phyloP scores from a whole-genome alignment of 306 rosid species.

The Ceratonia siliqua region DNA sequence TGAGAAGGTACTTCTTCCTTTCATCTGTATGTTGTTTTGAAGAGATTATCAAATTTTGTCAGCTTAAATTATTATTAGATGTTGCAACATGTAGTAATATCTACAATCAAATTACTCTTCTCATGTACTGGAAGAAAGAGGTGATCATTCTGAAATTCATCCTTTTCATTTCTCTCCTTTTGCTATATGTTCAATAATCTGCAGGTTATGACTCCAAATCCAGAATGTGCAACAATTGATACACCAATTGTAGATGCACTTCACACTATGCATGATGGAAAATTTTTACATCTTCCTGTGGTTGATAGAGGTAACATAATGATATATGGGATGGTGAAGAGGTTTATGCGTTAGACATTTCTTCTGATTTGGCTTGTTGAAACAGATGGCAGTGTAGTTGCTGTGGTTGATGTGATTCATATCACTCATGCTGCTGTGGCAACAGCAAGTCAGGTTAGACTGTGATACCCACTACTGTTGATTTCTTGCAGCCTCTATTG shows the following conservation, averaged over 20 bases:
- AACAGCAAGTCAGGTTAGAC: slow-evolving; percentile 68
- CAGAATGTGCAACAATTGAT: slow-evolving; percentile 82
- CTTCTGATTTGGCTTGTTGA: slow-evolving; percentile 43
- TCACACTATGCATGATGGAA: slow-evolving; percentile 97
- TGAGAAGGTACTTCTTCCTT: slow-evolving; percentile 70
- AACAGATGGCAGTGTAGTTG: slow-evolving; percentile 80
- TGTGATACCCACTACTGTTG: slow-evolving; percentile 18
- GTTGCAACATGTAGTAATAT: slow-evolving; percentile 26
- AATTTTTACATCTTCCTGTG: slow-evolving; percentile 94
- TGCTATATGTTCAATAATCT: slow-evolving; percentile 32
- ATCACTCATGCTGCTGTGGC: slow-evolving; percentile 99
- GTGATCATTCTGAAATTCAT: slow-evolving; percentile 18
- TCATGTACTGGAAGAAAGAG: slow-evolving; percentile 14
- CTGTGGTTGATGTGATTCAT: slow-evolving; percentile 89
- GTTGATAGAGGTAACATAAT: slow-evolving; percentile 77
- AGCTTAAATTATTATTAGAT: slow-evolving; percentile 25
- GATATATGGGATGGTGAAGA: slow-evolving; percentile 13
- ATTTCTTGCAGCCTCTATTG: not conserved
- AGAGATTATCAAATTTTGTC: not conserved
- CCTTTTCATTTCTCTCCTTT: slow-evolving; percentile 18
- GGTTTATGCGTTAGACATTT: slow-evolving; percentile 3
- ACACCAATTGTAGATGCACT: slow-evolving; percentile 96
- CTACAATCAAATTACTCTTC: not conserved
- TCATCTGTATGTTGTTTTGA: slow-evolving; percentile 21
- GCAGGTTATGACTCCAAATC: slow-evolving; percentile 98